These are phyloP conservation scores for Hygrocybe punicea DNA, from an alignment of 768 basidiomycete genomes.

Conservation along the genomic window DNA sequence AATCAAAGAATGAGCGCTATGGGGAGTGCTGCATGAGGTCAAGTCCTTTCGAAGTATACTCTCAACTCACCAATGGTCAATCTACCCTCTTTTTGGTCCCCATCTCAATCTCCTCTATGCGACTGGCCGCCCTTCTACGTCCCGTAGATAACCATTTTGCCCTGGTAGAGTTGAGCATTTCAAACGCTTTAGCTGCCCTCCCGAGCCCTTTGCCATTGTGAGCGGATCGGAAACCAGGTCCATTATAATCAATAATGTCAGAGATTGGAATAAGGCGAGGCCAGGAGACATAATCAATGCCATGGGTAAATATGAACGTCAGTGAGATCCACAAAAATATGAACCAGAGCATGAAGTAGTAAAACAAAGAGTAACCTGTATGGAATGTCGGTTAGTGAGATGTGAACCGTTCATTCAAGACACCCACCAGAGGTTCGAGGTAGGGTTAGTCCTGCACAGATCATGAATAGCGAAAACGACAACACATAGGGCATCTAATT, in stretches of 20 bases:
- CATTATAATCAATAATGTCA: conserved; percentile 82
- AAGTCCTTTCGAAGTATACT: no score
- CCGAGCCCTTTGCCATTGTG: conserved; percentile 72
- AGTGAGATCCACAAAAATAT: conserved; percentile 57
- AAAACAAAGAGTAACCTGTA: conserved; percentile 78
- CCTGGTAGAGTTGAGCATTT: neutral
- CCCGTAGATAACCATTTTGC: conserved; percentile 35
- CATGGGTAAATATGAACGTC: conserved; percentile 75
- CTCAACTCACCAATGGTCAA: conserved; percentile 27
- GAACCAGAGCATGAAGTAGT: conserved; percentile 83
- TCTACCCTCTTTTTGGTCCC: conserved; percentile 78
- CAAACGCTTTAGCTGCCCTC: conserved; percentile 18
- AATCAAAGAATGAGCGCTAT: no score
- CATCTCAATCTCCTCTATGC: conserved; percentile 74
- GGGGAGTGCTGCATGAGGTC: no score
- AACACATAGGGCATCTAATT: conserved; percentile 78
- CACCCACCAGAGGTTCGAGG: conserved; percentile 81
- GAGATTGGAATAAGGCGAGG: conserved; percentile 83
- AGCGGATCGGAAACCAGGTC: conserved; percentile 80
- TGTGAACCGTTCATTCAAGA: neutral
- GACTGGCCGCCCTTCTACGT: conserved; percentile 40
- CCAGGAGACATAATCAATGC: conserved; percentile 94
- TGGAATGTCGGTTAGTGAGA: conserved; percentile 6
- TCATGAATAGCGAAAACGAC: conserved; percentile 82
- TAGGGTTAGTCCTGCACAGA: conserved; percentile 79